Base-by-base conservation (phyloP, 495 filamentous ascomycete genomes). In the Aspergillus sclerotioniger region DNA sequence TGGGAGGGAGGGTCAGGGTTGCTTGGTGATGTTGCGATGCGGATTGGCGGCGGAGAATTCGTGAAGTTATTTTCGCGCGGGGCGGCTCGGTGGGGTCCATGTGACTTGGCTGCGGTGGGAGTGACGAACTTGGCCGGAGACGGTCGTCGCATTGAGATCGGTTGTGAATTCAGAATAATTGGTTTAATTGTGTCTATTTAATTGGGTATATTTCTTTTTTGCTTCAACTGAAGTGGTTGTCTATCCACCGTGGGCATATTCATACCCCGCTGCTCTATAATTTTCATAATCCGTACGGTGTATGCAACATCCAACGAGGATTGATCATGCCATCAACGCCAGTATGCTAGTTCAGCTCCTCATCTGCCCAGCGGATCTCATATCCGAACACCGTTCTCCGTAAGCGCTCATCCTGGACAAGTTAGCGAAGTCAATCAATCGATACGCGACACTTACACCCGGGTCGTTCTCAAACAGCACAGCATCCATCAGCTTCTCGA, bases 401-500 rank as follows among this genome's bases (percentile, higher is more conserved):
- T 46, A 96, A 70, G 57, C 78, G 82, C 68, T 88, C 84, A 73
- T 92, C 88, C 75, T 81, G 61, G 15, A 45, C 15, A 17, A 45
- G 52, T 67, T 33, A 74, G 60, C 56, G 17, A 56, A 43, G 9
- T 1, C 7, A 16, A 16, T n/a, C 10, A 41, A 49, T 12, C 44
- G 6, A n/a, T 13, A 8, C 15, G n/a, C 8, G 28, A 17, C 56
- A 72, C 82, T 71, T 71, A 84, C 84, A 50, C 92, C 93, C 9
- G 80, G 83, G 68, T 98, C 92, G 62, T 90, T 78, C 68, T 92
- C 88, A 78, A 98, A 96, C 78, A 98, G 83, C 52, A 91, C 88
- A 57, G 83, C 81, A 21, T 90, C 89, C 86, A 91, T 83, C 60
- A 87, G 78, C 74, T 87, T 84, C 76, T 96, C 90, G 49, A 92